Evolutionary conservation across 1,284 basidiomycete genomes (phyloP).

Genomic region (Rhodotorula glutinis): DNA sequence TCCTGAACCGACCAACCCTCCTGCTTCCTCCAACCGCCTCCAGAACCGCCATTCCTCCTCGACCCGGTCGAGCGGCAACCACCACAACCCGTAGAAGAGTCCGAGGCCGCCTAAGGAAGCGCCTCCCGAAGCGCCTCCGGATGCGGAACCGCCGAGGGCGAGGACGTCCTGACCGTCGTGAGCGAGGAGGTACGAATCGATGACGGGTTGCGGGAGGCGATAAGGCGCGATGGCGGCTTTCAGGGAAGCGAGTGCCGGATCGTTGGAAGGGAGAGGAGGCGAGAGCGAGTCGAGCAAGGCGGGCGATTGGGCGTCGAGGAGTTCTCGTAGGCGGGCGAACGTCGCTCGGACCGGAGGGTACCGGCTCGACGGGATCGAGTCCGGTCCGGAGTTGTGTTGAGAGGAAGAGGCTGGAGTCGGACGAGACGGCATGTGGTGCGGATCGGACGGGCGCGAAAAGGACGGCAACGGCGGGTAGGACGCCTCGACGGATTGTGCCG

Average conservation of each 20-base stretch:
- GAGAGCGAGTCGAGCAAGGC: constrained; percentile 41
- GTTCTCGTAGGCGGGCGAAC: constrained; percentile 31
- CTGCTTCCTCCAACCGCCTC: constrained; percentile 69
- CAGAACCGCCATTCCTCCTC: constrained; percentile 90
- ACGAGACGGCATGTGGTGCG: not conserved
- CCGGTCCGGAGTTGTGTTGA: not conserved
- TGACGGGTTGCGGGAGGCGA: constrained; percentile 41
- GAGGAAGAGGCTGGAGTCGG: not conserved
- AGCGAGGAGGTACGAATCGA: constrained; percentile 38
- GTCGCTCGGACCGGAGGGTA: constrained; percentile 36
- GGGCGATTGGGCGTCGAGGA: constrained; percentile 37
- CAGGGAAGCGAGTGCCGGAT: constrained; percentile 25
- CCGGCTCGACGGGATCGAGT: not conserved
- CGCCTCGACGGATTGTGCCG: constrained; percentile 17
- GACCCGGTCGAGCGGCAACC: constrained; percentile 71
- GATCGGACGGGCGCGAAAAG: constrained; percentile 30
- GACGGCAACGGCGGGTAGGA: constrained; percentile 34
- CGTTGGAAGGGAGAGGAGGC: constrained; percentile 10
- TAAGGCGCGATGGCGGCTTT: constrained; percentile 36
- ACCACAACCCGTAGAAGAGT: constrained; percentile 45
- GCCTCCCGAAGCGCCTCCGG: constrained; percentile 14
- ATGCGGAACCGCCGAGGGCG: constrained; percentile 18
- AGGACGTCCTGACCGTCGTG: constrained; percentile 46
- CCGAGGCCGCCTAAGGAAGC: constrained; percentile 30
- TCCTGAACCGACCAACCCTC: constrained; percentile 19